Percentiles rank a stretch among this genome's conserved stretches.
These are phyloP conservation scores for Arthrobotrys sinensis DNA, from an alignment of 2,329 filamentous ascomycete genomes.

Conservation along the genomic window DNA sequence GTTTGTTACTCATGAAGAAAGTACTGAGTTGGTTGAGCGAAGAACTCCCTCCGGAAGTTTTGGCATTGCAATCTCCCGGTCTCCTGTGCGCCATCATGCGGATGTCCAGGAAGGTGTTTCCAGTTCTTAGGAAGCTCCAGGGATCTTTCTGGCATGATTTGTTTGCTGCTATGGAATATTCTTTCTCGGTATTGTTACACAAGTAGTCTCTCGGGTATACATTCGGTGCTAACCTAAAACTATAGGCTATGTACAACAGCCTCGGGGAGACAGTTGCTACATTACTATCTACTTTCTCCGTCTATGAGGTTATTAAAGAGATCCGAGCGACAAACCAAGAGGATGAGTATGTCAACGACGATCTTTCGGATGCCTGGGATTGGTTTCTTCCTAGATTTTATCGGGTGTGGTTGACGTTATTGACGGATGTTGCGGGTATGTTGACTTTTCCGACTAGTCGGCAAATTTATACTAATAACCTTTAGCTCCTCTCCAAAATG, in stretches of 20 bases:
- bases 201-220: neutral
- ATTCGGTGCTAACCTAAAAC: neutral
- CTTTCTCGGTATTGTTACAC: slow-evolving; percentile 67
- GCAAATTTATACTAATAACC: slow-evolving; percentile 66
- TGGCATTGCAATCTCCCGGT: slow-evolving; percentile 64
- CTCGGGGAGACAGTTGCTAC: slow-evolving; percentile 53
- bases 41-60: slow-evolving; percentile 57
- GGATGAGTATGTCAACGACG: slow-evolving; percentile 54
- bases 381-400: slow-evolving; percentile 56
- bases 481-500: slow-evolving; percentile 72
- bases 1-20: slow-evolving; percentile 62
- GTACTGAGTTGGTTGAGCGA: slow-evolving; percentile 64
- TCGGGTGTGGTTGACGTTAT: slow-evolving; percentile 67
- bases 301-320: slow-evolving; percentile 51
- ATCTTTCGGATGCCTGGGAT: slow-evolving; percentile 54
- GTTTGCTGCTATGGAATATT: slow-evolving; percentile 73
- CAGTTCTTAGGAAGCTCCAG: slow-evolving; percentile 84
- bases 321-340: slow-evolving; percentile 55
- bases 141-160: slow-evolving; percentile 83
- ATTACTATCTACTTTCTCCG: slow-evolving; percentile 45
- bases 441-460: neutral
- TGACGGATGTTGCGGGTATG: slow-evolving; percentile 68
- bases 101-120: slow-evolving; percentile 72
- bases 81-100: slow-evolving; percentile 64
- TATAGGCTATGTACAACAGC: slow-evolving; percentile 50